Base-by-base conservation (phyloP, 805 yeast genomes). In the Phaffomyces thermotolerans region DNA sequence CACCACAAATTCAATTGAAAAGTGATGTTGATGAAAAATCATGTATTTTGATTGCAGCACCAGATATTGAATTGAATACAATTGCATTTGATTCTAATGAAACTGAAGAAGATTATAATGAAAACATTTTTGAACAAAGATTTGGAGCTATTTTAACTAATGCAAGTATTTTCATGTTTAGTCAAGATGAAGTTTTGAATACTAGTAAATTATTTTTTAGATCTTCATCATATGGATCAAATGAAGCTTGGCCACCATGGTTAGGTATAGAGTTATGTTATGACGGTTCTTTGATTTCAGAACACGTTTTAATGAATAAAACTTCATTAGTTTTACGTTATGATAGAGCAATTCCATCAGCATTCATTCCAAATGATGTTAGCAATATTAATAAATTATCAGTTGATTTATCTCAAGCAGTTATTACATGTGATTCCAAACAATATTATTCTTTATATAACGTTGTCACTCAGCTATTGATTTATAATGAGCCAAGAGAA, bases 211-310 rank as follows among this genome's bases (percentile, higher is more conserved):
- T 71, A 9, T 67, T 71, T 29, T 71, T 74, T 52, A 72, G 75
- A 36, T 62, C 66, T 12, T 62, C 64, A 12, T 65, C 75, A 3
- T 89, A 87, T 62, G 93, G 95, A 1, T 74, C 84, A 2, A 60
- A 55, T 6, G 44, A 63, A 4, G 66, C 66, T 17, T 90, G 96
- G 97, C 96, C 96, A 3, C 95, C 96, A 0, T 90, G 95, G 88
- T 60, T 89, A 30, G 88, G 90, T 2, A 59, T 77, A 39, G 95
- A 87, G 54, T 67, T 81, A 20, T 78, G 85, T 49, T 73, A 77
- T 48, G 79, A 79, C 40, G 68, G 75, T 17, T 68, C 72, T 0
- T 54, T 71, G 2, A 62, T 78, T 46, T 56, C 64, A 10, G 68
- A 72, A 12, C 72, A 74, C 43, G 68, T 79, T 40, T 65, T 90